phyloP scores from a whole-genome alignment of 169 alveolate species.

The Plasmodium vivax region DNA sequence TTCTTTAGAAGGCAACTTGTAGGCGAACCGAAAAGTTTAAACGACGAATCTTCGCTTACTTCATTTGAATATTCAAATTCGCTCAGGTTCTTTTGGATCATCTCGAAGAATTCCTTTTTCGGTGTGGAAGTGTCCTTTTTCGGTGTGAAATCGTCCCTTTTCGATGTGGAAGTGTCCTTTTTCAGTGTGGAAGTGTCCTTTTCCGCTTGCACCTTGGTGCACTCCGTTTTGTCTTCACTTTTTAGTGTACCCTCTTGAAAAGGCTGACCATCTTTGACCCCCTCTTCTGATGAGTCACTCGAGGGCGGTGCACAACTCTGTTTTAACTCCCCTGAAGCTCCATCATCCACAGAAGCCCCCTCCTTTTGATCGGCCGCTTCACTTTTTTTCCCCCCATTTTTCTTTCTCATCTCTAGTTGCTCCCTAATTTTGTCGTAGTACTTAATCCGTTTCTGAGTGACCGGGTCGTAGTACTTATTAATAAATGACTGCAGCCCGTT shows the following conservation, averaged over 20 bases:
- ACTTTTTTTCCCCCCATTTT: constrained; percentile 1
- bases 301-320: background rate
- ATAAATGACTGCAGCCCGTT: constrained; percentile 71
- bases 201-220: background rate
- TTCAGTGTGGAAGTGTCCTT: background rate
- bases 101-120: constrained; percentile 35
- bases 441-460: constrained; percentile 59
- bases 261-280: background rate
- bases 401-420: constrained; percentile 18
- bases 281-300: background rate
- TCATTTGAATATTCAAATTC: constrained; percentile 28
- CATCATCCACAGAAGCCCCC: background rate
- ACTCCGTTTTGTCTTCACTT: background rate
- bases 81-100: constrained; percentile 27
- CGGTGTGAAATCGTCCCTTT: background rate
- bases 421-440: constrained; percentile 59
- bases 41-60: constrained; percentile 54
- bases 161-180: background rate
- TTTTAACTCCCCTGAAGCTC: background rate
- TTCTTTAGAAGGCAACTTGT: constrained; percentile 74
- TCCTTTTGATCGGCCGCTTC: background rate
- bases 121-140: background rate
- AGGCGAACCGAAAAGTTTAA: constrained; percentile 65
- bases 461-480: constrained; percentile 71
- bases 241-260: background rate